These are phyloP conservation scores for Phaeosphaeria sp. DNA, from an alignment of 2,329 filamentous ascomycete genomes.

Conservation along the genomic window DNA sequence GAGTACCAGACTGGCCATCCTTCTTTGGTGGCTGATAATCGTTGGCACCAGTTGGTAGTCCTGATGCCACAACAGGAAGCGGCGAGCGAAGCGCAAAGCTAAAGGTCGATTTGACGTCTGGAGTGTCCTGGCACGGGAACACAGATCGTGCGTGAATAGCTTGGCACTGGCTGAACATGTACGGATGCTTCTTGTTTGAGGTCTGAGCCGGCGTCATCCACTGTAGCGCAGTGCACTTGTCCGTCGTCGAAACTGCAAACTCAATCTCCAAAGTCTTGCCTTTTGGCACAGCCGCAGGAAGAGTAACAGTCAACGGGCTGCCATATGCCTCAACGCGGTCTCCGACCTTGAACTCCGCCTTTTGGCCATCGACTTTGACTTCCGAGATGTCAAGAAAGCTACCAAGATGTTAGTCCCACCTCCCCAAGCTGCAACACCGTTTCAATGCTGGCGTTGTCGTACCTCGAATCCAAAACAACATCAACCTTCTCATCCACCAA, in stretches of 20 bases:
- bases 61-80: conserved; percentile 90
- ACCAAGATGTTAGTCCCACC: neutral
- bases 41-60: conserved; percentile 66
- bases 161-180: conserved; percentile 98
- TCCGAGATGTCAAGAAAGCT: conserved; percentile 74
- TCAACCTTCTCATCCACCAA: conserved; percentile 76
- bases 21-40: conserved; percentile 57
- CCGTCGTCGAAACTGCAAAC: conserved; percentile 73
- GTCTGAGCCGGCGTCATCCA: conserved; percentile 96
- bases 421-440: neutral
- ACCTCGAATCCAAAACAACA: conserved; percentile 84
- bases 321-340: conserved; percentile 76
- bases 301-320: conserved; percentile 68
- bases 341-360: conserved; percentile 73
- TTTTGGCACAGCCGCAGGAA: conserved; percentile 56
- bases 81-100: conserved; percentile 86
- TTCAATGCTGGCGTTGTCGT: neutral
- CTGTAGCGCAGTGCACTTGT: conserved; percentile 88
- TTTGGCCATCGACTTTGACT: conserved; percentile 72
- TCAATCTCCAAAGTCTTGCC: conserved; percentile 57
- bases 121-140: conserved; percentile 97
- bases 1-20: conserved; percentile 60
- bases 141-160: conserved; percentile 93
- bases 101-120: conserved; percentile 95
- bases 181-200: conserved; percentile 92